Conservation (phyloP, 345 rosid species). For the Hibiscus syriacus region DNA sequence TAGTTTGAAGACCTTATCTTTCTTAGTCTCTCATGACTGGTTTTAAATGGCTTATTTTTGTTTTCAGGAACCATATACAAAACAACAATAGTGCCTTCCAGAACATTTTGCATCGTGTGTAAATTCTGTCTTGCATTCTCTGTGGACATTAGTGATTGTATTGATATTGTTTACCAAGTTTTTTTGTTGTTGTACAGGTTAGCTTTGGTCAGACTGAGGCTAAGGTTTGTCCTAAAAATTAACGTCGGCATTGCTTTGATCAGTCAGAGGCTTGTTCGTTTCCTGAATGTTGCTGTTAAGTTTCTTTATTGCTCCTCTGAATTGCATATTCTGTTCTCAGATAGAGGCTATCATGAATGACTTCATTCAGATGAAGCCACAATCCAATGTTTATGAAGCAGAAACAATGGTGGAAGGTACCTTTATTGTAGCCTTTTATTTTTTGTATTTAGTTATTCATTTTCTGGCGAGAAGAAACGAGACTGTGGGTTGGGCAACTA, state of each 20-base stretch:
- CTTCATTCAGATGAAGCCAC: slow-evolving; percentile 80
- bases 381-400: slow-evolving; percentile 71
- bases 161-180: slow-evolving; percentile 5
- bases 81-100: slow-evolving; percentile 78
- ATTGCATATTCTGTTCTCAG: slow-evolving; percentile 33
- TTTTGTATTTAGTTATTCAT: not conserved
- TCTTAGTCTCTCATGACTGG: slow-evolving; percentile 11
- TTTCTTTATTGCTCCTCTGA: slow-evolving; percentile 5
- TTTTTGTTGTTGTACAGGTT: slow-evolving; percentile 54
- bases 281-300: not conserved
- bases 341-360: slow-evolving; percentile 92
- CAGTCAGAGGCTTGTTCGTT: not conserved
- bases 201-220: slow-evolving; percentile 19
- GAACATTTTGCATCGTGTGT: slow-evolving; percentile 84
- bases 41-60: slow-evolving; percentile 15
- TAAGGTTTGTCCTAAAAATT: not conserved
- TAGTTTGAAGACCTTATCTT: slow-evolving; percentile 1
- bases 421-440: slow-evolving; percentile 1
- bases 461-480: not conserved
- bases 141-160: not conserved
- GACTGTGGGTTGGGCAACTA: not conserved
- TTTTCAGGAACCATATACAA: slow-evolving; percentile 90
- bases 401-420: slow-evolving; percentile 96
- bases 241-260: slow-evolving; percentile 1
- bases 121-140: slow-evolving; percentile 5